Base-by-base conservation (phyloP, 768 basidiomycete species). In the Tylopilus rubrobrunneus region DNA sequence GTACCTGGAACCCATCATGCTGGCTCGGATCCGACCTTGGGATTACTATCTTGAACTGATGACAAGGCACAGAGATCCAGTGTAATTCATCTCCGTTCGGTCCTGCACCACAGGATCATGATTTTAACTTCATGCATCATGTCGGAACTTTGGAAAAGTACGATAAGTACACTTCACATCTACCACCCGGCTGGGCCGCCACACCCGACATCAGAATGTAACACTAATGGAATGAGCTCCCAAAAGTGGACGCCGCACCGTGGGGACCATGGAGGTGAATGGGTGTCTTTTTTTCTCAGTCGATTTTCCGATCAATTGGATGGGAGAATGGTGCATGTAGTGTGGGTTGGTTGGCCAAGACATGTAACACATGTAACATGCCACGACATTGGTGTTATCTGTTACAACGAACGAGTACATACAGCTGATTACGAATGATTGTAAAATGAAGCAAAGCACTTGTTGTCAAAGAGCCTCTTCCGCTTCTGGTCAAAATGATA, bases 341-440 rank as follows among this genome's bases (percentile, higher is more conserved):
- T 15, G 47, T 47, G 37, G n/a, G 36, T 23, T 9, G 23, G 15
- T 14, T 15, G 27, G 31, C 9, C 19, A 37, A 23, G 29, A 10
- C 23, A 53, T 9, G 12, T n/a, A 31, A 23, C 15, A 25, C 37
- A 12, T 12, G 47, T 33, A 52, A 23, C 25, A 19, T 19, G 39
- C 28, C 43, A 55, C 41, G 56, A 25, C 52, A 43, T 43, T 43
- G 42, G n/a, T 29, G 19, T 40, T 60, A 63, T 53, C 39, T 7
- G 34, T 49, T 63, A 65, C 52, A 62, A 55, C 50, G 37, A 50
- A 39, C 39, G 37, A 48, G 55, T 49, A 27, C 5, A 51, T 61
- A 61, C 62, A 64, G 12, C 2, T 39, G 42, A 50, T 53, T 47
- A 58, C 15, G 14, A 15, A 33, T 53, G 27, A 44, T 42, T 44